Conservation (phyloP, 441 rosid species). For the Populus hybrid region DNA sequence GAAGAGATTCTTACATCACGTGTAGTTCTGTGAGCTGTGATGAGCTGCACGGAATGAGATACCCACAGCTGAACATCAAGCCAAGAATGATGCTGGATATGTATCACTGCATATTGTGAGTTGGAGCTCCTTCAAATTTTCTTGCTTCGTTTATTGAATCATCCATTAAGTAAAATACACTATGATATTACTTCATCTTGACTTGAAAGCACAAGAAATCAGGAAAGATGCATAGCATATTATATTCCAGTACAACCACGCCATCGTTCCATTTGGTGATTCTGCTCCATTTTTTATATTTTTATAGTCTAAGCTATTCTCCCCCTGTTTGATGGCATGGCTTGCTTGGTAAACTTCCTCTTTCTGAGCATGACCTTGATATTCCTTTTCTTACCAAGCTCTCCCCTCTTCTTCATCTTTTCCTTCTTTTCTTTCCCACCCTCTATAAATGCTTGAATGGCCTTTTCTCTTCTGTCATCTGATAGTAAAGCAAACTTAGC, state of each 20-base stretch:
- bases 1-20: conserved; percentile 6
- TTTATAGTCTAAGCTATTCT: conserved; percentile 9
- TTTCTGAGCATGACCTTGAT: conserved; percentile 21
- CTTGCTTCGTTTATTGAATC: not conserved
- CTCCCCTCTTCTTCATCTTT: conserved; percentile 47
- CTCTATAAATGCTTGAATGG: conserved; percentile 66
- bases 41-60: not conserved
- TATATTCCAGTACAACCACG: not conserved
- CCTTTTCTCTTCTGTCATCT: conserved; percentile 63
- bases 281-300: conserved; percentile 7
- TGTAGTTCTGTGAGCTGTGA: not conserved
- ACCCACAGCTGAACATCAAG: not conserved
- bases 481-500: conserved; percentile 78
- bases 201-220: not conserved
- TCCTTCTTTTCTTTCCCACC: conserved; percentile 61
- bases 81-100: not conserved
- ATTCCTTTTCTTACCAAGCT: conserved; percentile 20
- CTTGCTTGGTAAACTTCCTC: conserved; percentile 30
- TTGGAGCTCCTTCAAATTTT: not conserved
- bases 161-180: not conserved
- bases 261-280: not conserved
- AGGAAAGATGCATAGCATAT: not conserved
- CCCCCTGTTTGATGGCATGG: conserved; percentile 15
- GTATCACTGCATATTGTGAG: not conserved
- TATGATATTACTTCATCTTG: not conserved